These are phyloP conservation scores for Exophiala calicioides DNA, from an alignment of 2,329 filamentous ascomycete species.

Conservation along the genomic window DNA sequence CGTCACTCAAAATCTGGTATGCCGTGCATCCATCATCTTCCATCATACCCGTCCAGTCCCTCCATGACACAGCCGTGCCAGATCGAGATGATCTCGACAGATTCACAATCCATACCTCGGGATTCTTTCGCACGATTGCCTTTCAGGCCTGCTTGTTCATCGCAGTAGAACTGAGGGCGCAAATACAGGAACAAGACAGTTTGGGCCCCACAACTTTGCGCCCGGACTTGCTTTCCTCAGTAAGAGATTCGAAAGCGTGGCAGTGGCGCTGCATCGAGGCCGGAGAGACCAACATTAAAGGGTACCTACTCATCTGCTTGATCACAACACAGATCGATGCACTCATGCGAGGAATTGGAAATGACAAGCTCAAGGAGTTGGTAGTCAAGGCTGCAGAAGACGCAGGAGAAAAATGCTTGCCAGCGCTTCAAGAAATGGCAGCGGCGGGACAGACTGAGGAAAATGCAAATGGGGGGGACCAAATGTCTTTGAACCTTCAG, in stretches of 20 bases:
- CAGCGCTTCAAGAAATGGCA: too few relatives aligned
- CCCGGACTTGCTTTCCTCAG: conserved; percentile 40
- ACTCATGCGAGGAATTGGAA: conserved; percentile 39
- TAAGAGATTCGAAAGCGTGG: conserved; percentile 28
- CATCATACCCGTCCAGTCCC: too few relatives aligned
- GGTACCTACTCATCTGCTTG: conserved; percentile 43
- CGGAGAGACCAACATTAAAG: conserved; percentile 38
- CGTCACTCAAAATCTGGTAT: conserved; percentile 45
- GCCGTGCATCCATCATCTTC: conserved; percentile 45
- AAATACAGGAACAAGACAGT: conserved; percentile 24
- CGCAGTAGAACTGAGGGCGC: conserved; percentile 15
- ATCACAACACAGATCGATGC: conserved; percentile 48
- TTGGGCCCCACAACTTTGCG: conserved; percentile 18
- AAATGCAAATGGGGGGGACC: too few relatives aligned
- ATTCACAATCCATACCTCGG: conserved; percentile 37
- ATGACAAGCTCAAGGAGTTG: conserved; percentile 37
- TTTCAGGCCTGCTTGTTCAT: conserved; percentile 43
- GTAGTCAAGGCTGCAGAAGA: conserved; percentile 45
- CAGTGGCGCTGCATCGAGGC: conserved; percentile 30
- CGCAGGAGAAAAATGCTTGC: conserved; percentile 31
- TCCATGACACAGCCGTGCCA: too few relatives aligned
- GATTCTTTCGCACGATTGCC: conserved; percentile 44
- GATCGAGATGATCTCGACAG: neutral
- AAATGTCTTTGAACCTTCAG: too few relatives aligned
- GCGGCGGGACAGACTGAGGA: too few relatives aligned